A percentile compares a stretch with the other conserved stretches of the same genome.
phyloP scores from a whole-genome alignment of 2,329 filamentous ascomycete genomes.

The Penicillium sp. region DNA sequence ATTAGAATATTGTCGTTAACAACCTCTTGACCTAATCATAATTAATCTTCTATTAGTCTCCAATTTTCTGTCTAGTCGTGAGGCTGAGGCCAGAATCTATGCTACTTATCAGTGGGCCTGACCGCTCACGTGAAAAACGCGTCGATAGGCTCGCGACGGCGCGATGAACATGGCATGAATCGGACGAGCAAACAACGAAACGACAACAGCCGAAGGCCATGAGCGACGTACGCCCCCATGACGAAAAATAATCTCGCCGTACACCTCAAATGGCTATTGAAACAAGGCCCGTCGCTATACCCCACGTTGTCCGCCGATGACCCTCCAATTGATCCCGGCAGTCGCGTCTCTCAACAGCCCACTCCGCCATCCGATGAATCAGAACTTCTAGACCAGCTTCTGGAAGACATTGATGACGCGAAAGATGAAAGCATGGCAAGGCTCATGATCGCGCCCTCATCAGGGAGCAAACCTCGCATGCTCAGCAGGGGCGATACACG shows the following conservation, averaged over 20 bases:
- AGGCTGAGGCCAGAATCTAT: not conserved
- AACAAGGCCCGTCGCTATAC: slow-evolving; percentile 39
- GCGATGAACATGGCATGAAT: slow-evolving; percentile 2
- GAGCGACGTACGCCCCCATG: slow-evolving; percentile 44
- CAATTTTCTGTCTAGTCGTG: not conserved
- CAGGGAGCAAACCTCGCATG: slow-evolving; percentile 43
- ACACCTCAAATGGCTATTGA: slow-evolving; percentile 51
- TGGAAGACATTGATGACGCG: slow-evolving; percentile 29
- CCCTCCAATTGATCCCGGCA: slow-evolving; percentile 28
- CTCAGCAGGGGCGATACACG: slow-evolving; percentile 33
- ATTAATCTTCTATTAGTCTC: not conserved
- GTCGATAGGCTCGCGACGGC: slow-evolving; percentile 20
- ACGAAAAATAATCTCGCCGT: slow-evolving; percentile 50
- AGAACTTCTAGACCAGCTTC: slow-evolving; percentile 21
- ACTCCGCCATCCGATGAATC: slow-evolving; percentile 21
- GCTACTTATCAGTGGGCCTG: slow-evolving; percentile 12
- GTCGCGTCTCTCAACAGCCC: slow-evolving; percentile 19
- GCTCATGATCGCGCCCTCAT: slow-evolving; percentile 44
- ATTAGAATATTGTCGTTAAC: not conserved
- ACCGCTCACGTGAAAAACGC: slow-evolving; percentile 31
- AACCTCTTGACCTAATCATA: not conserved
- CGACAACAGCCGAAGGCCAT: slow-evolving; percentile 25
- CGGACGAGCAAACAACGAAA: slow-evolving; percentile 1
- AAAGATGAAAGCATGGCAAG: slow-evolving; percentile 45
- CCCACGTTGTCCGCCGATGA: slow-evolving; percentile 28